Evolutionary conservation across 2,329 filamentous ascomycete genomes (phyloP), one percentile per base, ranked within the genome.

Genomic region (Phaeosphaeria sp.): DNA sequence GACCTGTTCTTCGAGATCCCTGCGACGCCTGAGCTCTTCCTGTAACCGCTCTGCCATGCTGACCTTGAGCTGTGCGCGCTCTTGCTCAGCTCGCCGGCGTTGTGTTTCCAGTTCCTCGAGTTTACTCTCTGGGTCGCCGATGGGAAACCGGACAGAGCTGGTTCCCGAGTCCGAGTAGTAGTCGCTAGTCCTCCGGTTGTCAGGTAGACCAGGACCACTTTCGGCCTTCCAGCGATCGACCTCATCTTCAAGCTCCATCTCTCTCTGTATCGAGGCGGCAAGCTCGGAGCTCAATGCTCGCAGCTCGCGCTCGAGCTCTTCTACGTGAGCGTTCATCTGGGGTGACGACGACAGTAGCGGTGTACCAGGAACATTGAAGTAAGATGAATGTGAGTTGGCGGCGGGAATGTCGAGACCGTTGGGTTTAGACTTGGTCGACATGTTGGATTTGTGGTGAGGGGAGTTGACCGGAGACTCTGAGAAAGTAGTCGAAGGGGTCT

Each of bases 121-220:
- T 65, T 83, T 86, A 30, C 78, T 79, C 46, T 85, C 83, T 15
- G 78, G 79, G 58, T 85, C 82, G 47, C 91, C 89, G 60, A 85
- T 81, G 1, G 90, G 89, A 71, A 89, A 90, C 70, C 92, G 90
- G 52, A 91, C 85, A 1, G 92, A 94, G 76, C 92, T 94, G 56
- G 92, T 90, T 30, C 95, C 95, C 6, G 93, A 97, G 76, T 99
- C 95, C 2, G 95, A 99, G 76, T 95, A 99, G 80, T 99, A 98
- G 79, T 99, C 95, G 79, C 95, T 98, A 10, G 92, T 96, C 59
- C 94, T 87, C 74, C 90, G 90, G 62, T 86, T 88, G 25, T 84
- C 73, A n/a, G 82, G 81, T 73, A 76, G 83, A 79, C 71, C 83
- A 72, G 77, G 87, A 84, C 76, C 83, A 62, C 84, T 83, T 71